Conservation (phyloP, 495 filamentous ascomycete genomes). For the Penicillium mononematosum region DNA sequence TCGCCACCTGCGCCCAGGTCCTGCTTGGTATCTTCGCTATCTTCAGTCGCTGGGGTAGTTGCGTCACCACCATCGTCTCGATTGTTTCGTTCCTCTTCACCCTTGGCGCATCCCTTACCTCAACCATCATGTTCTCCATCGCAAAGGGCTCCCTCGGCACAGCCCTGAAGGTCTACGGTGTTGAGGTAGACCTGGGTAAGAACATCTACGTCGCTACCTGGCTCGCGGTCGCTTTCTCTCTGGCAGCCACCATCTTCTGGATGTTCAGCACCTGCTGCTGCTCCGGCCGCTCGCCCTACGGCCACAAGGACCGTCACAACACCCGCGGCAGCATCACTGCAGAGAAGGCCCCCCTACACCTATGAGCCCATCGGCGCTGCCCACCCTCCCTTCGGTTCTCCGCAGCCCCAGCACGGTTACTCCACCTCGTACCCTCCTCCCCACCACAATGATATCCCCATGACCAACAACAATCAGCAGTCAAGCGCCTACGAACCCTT, state of each 20-base stretch:
- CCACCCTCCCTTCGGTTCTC: conserved; percentile 18
- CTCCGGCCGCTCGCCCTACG: conserved; percentile 55
- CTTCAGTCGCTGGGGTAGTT: conserved; percentile 67
- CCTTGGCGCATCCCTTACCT: conserved; percentile 56
- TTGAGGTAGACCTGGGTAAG: conserved; percentile 60
- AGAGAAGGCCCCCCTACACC: conserved; percentile 53
- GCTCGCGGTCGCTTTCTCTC: conserved; percentile 74
- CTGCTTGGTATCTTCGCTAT: conserved; percentile 68
- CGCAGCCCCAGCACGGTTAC: conserved; percentile 20
- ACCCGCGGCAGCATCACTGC: conserved; percentile 33
- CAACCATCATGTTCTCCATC: conserved; percentile 61
- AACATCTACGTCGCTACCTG: conserved; percentile 69
- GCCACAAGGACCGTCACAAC: conserved; percentile 33
- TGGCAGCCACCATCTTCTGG: conserved; percentile 81
- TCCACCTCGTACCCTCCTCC: conserved; percentile 35
- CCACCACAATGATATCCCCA: conserved; percentile 25
- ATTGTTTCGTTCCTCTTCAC: conserved; percentile 56
- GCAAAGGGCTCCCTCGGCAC: conserved; percentile 58
- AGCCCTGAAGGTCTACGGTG: conserved; percentile 63
- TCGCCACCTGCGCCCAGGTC: conserved; percentile 66
- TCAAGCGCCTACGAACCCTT: conserved; percentile 46
- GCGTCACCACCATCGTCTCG: conserved; percentile 74
- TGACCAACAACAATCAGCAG: conserved; percentile 24
- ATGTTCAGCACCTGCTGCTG: conserved; percentile 90
- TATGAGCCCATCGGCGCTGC: conserved; percentile 49